Conservation (phyloP, 139 green algal genomes). For the Yamagishiella unicocca region DNA sequence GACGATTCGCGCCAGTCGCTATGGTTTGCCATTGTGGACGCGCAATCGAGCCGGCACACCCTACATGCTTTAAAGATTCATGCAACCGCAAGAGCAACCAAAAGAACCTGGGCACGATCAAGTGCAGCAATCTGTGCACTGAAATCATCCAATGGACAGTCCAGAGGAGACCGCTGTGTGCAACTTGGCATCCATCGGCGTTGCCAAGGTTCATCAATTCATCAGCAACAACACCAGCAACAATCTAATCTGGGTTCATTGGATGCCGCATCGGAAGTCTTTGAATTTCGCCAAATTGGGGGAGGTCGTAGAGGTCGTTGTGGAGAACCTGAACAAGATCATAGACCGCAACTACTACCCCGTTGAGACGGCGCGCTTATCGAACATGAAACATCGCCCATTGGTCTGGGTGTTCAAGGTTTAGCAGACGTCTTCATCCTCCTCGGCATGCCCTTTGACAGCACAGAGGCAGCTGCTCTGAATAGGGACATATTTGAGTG, state of each 20-base stretch:
- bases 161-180: slow-evolving; percentile 50
- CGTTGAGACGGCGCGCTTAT: not conserved
- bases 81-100: slow-evolving; percentile 66
- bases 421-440: slow-evolving; percentile 58
- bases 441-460: slow-evolving; percentile 52
- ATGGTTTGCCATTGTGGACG: slow-evolving; percentile 51
- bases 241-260: too few relatives aligned
- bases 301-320: slow-evolving; percentile 8
- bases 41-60: slow-evolving; percentile 60
- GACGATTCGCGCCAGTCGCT: slow-evolving; percentile 39
- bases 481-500: slow-evolving; percentile 56
- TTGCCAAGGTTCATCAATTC: slow-evolving; percentile 38
- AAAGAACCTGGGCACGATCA: slow-evolving; percentile 59
- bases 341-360: slow-evolving; percentile 63
- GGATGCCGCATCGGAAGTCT: too few relatives aligned
- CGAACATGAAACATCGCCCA: slow-evolving; percentile 54
- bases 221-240: too few relatives aligned
- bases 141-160: slow-evolving; percentile 57
- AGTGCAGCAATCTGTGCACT: slow-evolving; percentile 58
- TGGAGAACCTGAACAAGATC: slow-evolving; percentile 59
- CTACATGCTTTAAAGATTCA: slow-evolving; percentile 63
- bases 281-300: slow-evolving; percentile 43
- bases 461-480: slow-evolving; percentile 15
- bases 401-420: slow-evolving; percentile 60
- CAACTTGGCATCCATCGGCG: slow-evolving; percentile 55